Base-by-base conservation (phyloP, 2,329 filamentous ascomycete genomes). In the Ophiobolus disseminans region DNA sequence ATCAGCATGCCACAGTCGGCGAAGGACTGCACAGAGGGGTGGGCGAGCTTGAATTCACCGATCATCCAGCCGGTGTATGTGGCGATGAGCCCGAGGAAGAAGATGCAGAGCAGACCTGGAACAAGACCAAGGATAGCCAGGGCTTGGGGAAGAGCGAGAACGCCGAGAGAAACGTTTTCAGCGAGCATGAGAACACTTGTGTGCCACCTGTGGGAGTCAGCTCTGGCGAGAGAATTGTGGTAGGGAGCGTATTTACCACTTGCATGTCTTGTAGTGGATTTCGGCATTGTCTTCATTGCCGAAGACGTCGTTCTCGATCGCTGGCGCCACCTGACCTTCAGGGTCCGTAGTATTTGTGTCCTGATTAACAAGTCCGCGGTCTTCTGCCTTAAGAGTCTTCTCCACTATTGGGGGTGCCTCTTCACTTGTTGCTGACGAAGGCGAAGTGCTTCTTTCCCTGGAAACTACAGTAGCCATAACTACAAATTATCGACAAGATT, bases 1-100 rank as follows among this genome's bases (percentile, higher is more conserved):
- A 90, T 75, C 38, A 89, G 75, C 35, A 80, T 75, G 2, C 85
- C 86, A 11, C 85, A 86, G 60, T 90, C 87, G 17, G 86, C 84
- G 66, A 89, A 88, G 61, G 83, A 85, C 32, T 82, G 79, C 40
- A 89, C 79, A 11, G 83, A 73, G 2, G 86, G 85, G 60, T 81
- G 79, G 34, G 66, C 72, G 44, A 79, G 68, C 58, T 83, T 83
- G 72, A 86, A 83, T 59, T 84, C 79, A 14, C 81, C 83, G 38
- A 86, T 79, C 4, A 86, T 77, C 58, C 80, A 84, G 36, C 83
- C 82, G 2, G 82, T 84, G 62, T 85, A 86, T n/a, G 79, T 82
- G 2, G 83, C 77, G 7, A 86, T 64, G 20, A 81, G 41, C 19
- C 84, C 82, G 9, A 86, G 69, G 16, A 74, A 63, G 40, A 84